Evolutionary conservation across 352 stramenopile genomes (phyloP), one percentile per base, ranked within the genome.

Genomic region (Phytophthora pinifolia): DNA sequence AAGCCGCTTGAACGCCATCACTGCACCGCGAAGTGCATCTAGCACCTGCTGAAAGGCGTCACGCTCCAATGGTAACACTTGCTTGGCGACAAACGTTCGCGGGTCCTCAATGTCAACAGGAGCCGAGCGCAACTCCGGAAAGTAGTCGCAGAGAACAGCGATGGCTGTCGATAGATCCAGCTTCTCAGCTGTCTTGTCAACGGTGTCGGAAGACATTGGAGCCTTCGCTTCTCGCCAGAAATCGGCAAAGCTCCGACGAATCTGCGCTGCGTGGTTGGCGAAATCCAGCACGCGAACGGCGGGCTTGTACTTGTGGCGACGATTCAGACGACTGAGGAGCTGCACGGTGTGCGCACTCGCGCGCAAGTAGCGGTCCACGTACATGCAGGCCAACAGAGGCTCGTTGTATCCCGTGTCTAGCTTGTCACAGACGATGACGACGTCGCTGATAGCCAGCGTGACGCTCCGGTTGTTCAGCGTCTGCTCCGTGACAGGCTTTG

Each of bases 351-450:
- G 81, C 1, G 72, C 65, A 17, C 68, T 83, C 5, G 77, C 77
- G 6, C 74, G 76, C 31, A 94, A 61, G 32, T 84, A 80, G 9
- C 84, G 79, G 54, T 94, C 84, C n/a, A 94, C 80, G 52, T 91
- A 94, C 81, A 94, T 92, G 18, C 72, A 81, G 4, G 75, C 62
- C 12, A 94, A 67, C 30, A 79, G 38, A 0, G 84, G 82, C 34
- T 94, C 82, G 44, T 90, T 94, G 70, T 89, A 94, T 3, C 84
- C 84, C 2, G 84, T 94, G 41, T 94, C 84, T 6, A 94, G 78
- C 46, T 94, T 94, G 46, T 94, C 84, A 65, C 84, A 94, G 6
- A 94, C 84, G 54, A 94, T 83, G 22, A 94, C 75, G 13, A 92
- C 60, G 42, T 92, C 81, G 27, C 78, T 88, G 25, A 72, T 76